Evolutionary conservation across 176 grass and related monocot species (phyloP).

Genomic region (Puccinellia tenuiflora): DNA sequence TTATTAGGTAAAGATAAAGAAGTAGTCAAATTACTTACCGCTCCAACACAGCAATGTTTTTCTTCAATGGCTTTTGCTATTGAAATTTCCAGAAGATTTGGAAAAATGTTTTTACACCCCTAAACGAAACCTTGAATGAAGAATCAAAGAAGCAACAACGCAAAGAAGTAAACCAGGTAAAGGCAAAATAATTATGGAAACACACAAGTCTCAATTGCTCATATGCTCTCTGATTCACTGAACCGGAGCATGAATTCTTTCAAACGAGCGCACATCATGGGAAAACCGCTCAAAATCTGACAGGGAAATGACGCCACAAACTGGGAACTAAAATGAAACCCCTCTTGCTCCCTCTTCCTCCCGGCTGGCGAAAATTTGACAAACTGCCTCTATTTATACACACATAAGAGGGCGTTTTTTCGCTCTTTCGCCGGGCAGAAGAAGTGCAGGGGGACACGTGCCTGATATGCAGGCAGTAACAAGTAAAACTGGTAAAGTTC

Average conservation of each 20-base stretch:
- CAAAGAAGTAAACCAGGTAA: not conserved
- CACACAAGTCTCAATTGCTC: not conserved
- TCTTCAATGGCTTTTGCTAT: not conserved
- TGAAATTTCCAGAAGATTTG: not conserved
- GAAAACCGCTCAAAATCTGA: not conserved
- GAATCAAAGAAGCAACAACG: not conserved
- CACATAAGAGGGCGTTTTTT: constrained; percentile 4
- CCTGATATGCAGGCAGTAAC: not conserved
- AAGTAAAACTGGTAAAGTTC: not conserved
- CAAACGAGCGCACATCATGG: not conserved
- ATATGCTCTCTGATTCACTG: not conserved
- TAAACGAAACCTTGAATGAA: not conserved
- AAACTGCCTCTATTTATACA: constrained; percentile 35
- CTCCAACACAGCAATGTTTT: not conserved
- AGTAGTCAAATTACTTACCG: not conserved
- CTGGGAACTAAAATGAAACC: constrained; percentile 16
- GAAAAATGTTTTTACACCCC: not conserved
- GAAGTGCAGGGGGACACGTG: constrained; percentile 40
- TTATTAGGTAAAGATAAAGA: too few relatives aligned
- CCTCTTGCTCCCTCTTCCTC: constrained; percentile 45
- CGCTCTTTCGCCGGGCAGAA: constrained; percentile 22
- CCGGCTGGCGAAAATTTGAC: constrained; percentile 10
- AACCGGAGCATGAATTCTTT: not conserved
- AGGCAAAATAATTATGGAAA: not conserved
- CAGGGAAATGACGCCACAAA: not conserved